phyloP scores from a whole-genome alignment of 2,329 filamentous ascomycete genomes.

The Stagonosporopsis cucurbitacearum region DNA sequence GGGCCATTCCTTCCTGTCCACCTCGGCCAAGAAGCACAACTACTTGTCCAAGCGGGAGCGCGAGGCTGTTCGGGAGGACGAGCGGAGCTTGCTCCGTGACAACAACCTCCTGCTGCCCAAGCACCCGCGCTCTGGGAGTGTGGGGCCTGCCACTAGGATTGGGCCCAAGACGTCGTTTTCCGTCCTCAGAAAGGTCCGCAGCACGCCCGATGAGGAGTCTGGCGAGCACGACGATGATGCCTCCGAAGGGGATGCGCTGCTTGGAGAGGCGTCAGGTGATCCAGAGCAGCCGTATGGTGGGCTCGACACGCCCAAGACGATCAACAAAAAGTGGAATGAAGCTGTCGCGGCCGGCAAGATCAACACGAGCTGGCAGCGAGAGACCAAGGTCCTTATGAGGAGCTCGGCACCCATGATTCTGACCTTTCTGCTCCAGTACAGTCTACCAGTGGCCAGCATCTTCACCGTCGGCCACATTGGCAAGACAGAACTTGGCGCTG shows the following conservation, averaged over 20 bases:
- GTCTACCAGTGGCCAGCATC: slow-evolving; percentile 54
- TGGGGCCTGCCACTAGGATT: slow-evolving; percentile 35
- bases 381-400: slow-evolving; percentile 77
- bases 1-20: slow-evolving; percentile 25
- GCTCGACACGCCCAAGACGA: slow-evolving; percentile 57
- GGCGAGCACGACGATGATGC: slow-evolving; percentile 22
- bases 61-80: slow-evolving; percentile 61
- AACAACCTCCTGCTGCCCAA: slow-evolving; percentile 65
- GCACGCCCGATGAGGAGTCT: slow-evolving; percentile 43
- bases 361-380: slow-evolving; percentile 88
- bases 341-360: slow-evolving; percentile 82
- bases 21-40: slow-evolving; percentile 45
- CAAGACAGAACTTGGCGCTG: slow-evolving; percentile 56
- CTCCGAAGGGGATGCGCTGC: slow-evolving; percentile 58
- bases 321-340: slow-evolving; percentile 60
- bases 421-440: slow-evolving; percentile 58
- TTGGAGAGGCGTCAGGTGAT: slow-evolving; percentile 48
- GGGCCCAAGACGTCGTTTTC: slow-evolving; percentile 39
- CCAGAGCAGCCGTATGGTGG: slow-evolving; percentile 53
- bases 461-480: slow-evolving; percentile 60
- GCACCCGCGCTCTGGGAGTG: slow-evolving; percentile 50
- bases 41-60: slow-evolving; percentile 60
- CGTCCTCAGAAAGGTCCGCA: slow-evolving; percentile 38
- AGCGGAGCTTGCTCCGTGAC: slow-evolving; percentile 64
- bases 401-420: slow-evolving; percentile 54